A percentile compares a stretch with the other conserved stretches of the same genome.
These are phyloP conservation scores for Gracilaria domingensis DNA, from an alignment of 23 red algal genomes.

Conservation along the genomic window DNA sequence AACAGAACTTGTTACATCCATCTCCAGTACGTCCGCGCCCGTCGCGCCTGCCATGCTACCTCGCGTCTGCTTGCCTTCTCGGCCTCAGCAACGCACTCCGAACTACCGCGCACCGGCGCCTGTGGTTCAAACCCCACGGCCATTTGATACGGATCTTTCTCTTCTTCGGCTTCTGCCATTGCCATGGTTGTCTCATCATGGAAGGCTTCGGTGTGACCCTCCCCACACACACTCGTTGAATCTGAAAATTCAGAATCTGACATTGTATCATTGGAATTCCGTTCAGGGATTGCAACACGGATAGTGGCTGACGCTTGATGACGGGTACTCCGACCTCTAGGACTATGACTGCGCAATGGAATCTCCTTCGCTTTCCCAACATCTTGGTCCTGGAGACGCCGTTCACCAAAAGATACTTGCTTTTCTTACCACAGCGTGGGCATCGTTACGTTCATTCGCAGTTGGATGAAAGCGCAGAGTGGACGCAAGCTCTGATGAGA, in stretches of 20 bases:
- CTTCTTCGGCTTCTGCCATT: constrained; percentile 31
- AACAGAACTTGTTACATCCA: neutral
- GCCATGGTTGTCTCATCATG: constrained; percentile 12
- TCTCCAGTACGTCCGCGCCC: neutral
- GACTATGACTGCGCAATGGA: neutral
- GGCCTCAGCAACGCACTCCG: neutral
- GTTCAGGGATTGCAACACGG: neutral
- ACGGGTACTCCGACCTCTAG: neutral
- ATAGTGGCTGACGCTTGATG: neutral
- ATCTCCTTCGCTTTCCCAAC: neutral
- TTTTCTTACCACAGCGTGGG: neutral
- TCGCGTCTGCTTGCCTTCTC: neutral
- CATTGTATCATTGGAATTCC: neutral
- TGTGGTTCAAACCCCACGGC: constrained; percentile 22
- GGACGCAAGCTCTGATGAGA: constrained; percentile 43
- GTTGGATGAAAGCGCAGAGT: neutral
- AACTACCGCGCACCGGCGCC: constrained; percentile 13
- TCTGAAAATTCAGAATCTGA: constrained; percentile 14
- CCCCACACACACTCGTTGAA: neutral
- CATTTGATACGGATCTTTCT: constrained; percentile 1
- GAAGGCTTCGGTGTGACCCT: constrained; percentile 1
- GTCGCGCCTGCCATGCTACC: constrained; percentile 13
- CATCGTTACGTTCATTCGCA: neutral
- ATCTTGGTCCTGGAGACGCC: neutral
- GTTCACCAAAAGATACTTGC: neutral